phyloP scores from a whole-genome alignment of 148 eudicot species.

The Beta vulgaris region DNA sequence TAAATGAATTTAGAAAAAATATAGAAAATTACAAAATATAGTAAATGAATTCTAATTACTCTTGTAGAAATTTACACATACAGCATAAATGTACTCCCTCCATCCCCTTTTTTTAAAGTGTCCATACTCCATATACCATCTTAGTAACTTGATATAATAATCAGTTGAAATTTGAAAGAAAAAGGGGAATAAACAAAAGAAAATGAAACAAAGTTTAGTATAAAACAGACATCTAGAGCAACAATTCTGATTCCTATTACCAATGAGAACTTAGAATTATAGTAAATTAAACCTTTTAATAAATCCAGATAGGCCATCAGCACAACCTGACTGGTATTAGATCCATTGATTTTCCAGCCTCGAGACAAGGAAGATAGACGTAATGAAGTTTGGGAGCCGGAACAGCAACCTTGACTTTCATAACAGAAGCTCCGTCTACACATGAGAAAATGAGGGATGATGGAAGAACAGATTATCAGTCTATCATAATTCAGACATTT shows the following conservation, averaged over 20 bases:
- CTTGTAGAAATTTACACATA: too few relatives aligned
- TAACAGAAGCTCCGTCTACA: slow-evolving; percentile 72
- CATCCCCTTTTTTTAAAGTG: too few relatives aligned
- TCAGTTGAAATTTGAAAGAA: too few relatives aligned
- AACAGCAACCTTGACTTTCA: slow-evolving; percentile 45
- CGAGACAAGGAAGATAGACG: slow-evolving; percentile 77
- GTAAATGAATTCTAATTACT: too few relatives aligned
- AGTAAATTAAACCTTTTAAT: background rate
- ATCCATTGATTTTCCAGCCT: slow-evolving; percentile 92
- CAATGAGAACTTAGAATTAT: background rate
- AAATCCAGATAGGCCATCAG: background rate
- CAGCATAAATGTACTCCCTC: too few relatives aligned
- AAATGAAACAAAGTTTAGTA: background rate
- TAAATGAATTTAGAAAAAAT: too few relatives aligned
- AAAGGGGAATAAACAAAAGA: too few relatives aligned
- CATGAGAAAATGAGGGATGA: slow-evolving; percentile 3
- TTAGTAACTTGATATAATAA: too few relatives aligned
- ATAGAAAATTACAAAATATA: too few relatives aligned
- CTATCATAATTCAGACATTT: too few relatives aligned
- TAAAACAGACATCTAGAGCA: background rate
- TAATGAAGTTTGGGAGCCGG: slow-evolving; percentile 77
- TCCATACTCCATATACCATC: too few relatives aligned
- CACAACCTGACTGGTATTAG: slow-evolving; percentile 24
- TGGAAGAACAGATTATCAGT: too few relatives aligned
- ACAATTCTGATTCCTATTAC: background rate